Evolutionary conservation across 208 protist genomes (phyloP).

Genomic region (Kentomonas sorsogonicus): DNA sequence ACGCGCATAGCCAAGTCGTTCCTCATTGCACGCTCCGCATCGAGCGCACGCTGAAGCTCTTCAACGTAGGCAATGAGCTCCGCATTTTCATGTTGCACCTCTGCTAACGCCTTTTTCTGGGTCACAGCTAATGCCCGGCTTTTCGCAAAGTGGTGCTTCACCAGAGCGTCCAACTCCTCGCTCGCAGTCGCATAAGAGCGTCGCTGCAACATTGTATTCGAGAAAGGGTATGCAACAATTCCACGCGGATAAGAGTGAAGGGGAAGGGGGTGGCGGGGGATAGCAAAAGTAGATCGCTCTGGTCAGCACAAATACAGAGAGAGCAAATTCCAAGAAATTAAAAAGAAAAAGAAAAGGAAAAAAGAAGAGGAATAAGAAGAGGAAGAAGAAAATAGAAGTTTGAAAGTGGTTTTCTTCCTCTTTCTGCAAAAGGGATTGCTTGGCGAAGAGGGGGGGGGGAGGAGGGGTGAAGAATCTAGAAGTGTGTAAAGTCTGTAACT

Average conservation of each 20-base stretch:
- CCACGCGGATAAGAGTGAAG: slow-evolving; percentile 6
- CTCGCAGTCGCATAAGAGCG: slow-evolving; percentile 26
- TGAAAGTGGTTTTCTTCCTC: too few species aligned
- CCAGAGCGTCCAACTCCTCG: slow-evolving; percentile 27
- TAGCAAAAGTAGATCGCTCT: background rate
- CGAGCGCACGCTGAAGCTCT: too few species aligned
- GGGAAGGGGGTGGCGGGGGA: background rate
- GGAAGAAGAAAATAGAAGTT: background rate
- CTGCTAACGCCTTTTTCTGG: background rate
- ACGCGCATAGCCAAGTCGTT: too few species aligned
- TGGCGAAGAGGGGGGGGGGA: too few species aligned
- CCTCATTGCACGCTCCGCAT: too few species aligned
- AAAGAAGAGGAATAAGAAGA: background rate
- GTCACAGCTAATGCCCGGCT: slow-evolving; percentile 33
- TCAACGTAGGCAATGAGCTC: too few species aligned
- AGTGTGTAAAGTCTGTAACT: too few species aligned
- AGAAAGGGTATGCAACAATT: slow-evolving; percentile 73
- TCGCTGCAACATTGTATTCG: slow-evolving; percentile 56
- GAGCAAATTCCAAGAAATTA: background rate
- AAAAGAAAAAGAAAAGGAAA: background rate
- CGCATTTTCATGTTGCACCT: too few species aligned
- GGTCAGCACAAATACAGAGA: background rate
- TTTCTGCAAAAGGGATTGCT: background rate
- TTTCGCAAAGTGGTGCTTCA: slow-evolving; percentile 37
- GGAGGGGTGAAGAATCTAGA: too few species aligned